These are phyloP conservation scores for Picea mariana DNA, from an alignment of 83 land plant genomes.

Conservation along the genomic window DNA sequence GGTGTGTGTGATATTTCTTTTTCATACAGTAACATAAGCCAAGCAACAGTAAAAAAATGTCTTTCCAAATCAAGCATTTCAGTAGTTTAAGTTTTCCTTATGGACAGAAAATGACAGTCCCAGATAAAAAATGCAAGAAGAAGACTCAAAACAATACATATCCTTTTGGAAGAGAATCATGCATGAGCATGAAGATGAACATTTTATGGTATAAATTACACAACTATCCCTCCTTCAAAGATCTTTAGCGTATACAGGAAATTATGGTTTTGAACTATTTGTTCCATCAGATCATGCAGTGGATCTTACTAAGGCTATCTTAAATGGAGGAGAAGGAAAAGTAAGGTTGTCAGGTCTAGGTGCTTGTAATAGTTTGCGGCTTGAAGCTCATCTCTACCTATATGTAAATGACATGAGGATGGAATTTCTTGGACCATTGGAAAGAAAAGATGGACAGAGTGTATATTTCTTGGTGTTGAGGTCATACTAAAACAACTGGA, in stretches of 20 bases:
- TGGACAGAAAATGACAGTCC: no score
- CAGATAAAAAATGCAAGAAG: no score
- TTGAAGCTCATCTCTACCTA: conserved; percentile 93
- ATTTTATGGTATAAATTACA: no score
- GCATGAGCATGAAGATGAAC: no score
- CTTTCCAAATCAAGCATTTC: no score
- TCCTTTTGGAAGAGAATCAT: no score
- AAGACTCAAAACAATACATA: no score
- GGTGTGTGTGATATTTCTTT: no score
- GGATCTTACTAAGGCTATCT: conserved; percentile 81
- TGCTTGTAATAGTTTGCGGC: conserved; percentile 93
- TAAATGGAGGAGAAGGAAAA: conserved; percentile 85
- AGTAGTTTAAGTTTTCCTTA: no score
- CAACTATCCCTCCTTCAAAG: no score
- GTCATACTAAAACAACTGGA: conserved; percentile 84
- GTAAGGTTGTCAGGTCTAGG: conserved; percentile 85
- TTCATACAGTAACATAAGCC: no score
- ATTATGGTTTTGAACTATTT: conserved; percentile 97
- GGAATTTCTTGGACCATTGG: conserved; percentile 98
- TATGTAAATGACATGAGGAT: conserved; percentile 97
- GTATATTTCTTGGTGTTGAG: conserved; percentile 89
- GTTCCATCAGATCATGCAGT: conserved; percentile 84
- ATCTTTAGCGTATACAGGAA: conserved; percentile 68
- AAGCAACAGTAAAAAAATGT: no score
- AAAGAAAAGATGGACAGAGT: conserved; percentile 91